Base-by-base conservation (phyloP, 2,329 filamentous ascomycete genomes). In the Periconia sp. region DNA sequence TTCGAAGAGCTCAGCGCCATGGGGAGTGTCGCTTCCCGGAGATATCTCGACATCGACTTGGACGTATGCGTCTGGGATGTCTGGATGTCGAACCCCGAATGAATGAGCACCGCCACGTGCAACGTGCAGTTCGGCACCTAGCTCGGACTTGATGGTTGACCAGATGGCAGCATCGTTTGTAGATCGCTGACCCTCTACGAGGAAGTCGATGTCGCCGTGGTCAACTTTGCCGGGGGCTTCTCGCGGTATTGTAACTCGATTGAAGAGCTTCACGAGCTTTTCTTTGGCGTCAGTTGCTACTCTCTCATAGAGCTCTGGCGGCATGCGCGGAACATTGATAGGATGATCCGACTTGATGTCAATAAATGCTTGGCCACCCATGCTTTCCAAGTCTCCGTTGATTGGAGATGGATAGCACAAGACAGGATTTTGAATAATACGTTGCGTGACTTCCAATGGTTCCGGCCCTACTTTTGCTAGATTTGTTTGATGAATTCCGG, bases 121-220 rank as follows among this genome's bases (percentile, higher is more conserved):
- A 23, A 50, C 31, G 42, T 57, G 39, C 3, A 55, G 50, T 24
- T 51, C 61, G 0, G 85, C 83, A 3, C 70, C 69, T 0, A 89
- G 65, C 0, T 71, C 57, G 4, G 48, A 43, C 2, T 65, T 65
- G 7, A 84, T 58, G 1, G 56, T 52, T 15, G 58, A 16, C 54
- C 57, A 63, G 4, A 63, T 38, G 2, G 53, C 28, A 16, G 41
- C 40, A 63, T 54, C 15, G 56, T 48, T 19, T 22, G 38, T 21
- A 13, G 37, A 11, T 18, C 36, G 39, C 8, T 49, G 50, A 12
- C 60, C 60, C 24, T 54, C 49, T 1, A 89, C 77, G 1, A 90
- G 66, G 45, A 92, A 75, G 66, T 94, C 89, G 25, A 95, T 72
- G 52, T 94, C 89, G 15, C 89, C 89, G 57, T 83, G 79, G 54